These are phyloP conservation scores for Lactarius deliciosus DNA, from an alignment of 768 basidiomycete species.

Conservation along the genomic window DNA sequence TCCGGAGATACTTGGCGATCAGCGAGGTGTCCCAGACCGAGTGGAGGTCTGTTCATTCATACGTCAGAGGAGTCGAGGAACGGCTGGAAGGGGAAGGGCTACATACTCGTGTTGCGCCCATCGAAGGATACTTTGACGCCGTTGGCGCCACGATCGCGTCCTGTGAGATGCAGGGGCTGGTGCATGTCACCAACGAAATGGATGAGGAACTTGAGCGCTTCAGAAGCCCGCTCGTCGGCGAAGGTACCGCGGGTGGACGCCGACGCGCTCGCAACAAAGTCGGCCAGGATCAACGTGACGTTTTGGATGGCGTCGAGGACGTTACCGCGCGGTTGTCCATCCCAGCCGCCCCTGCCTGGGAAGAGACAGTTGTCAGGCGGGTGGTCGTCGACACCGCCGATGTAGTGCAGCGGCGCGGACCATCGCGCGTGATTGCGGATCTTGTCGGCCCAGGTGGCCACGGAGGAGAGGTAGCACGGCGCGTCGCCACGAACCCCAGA, in stretches of 20 bases:
- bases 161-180: slow-evolving; percentile 89
- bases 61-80: neutral
- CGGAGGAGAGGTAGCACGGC: slow-evolving; percentile 76
- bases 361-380: slow-evolving; percentile 76
- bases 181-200: slow-evolving; percentile 96
- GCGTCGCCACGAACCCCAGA: slow-evolving; percentile 33
- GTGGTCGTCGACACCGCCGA: slow-evolving; percentile 71
- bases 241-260: slow-evolving; percentile 33
- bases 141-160: slow-evolving; percentile 87
- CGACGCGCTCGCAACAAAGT: slow-evolving; percentile 40
- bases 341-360: slow-evolving; percentile 76
- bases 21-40: slow-evolving; percentile 84
- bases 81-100: slow-evolving; percentile 6
- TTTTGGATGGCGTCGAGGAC: slow-evolving; percentile 80
- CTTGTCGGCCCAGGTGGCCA: slow-evolving; percentile 89
- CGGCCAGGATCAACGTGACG: slow-evolving; percentile 59
- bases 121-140: slow-evolving; percentile 72
- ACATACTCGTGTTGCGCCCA: slow-evolving; percentile 66
- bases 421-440: slow-evolving; percentile 54
- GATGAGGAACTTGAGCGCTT: slow-evolving; percentile 88
- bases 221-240: slow-evolving; percentile 48
- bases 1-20: slow-evolving; percentile 78
- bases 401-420: slow-evolving; percentile 75
- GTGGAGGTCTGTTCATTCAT: slow-evolving; percentile 60
- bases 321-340: slow-evolving; percentile 53